Percentiles rank a stretch among this genome's conserved stretches.
Conservation (phyloP, 345 rosid species). For the Pugionium cornutum region DNA sequence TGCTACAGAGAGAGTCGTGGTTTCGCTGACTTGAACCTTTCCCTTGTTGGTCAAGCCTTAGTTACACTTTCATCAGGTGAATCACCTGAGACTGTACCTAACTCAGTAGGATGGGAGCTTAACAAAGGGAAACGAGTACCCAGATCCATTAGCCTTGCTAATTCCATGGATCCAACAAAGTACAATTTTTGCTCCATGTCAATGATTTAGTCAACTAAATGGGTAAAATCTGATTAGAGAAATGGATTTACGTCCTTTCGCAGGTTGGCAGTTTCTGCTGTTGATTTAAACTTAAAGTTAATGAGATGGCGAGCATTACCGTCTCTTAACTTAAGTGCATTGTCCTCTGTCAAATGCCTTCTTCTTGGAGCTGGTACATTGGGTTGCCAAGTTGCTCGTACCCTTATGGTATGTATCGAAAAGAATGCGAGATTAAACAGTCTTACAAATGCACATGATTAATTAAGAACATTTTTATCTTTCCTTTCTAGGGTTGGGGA, state of each 20-base stretch:
- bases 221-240: conserved; percentile 14
- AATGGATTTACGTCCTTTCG: conserved; percentile 20
- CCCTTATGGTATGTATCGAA: conserved; percentile 69
- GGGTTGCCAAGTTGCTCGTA: conserved; percentile 97
- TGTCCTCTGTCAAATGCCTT: conserved; percentile 83
- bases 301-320: conserved; percentile 99
- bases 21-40: conserved; percentile 74
- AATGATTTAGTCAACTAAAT: conserved; percentile 12
- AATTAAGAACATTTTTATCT: conserved; percentile 18
- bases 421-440: conserved; percentile 3
- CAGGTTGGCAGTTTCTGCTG: conserved; percentile 90
- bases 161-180: conserved; percentile 93
- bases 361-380: conserved; percentile 97
- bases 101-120: conserved; percentile 90
- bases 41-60: conserved; percentile 81
- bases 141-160: conserved; percentile 76
- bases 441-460: conserved; percentile 16
- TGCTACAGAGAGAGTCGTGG: conserved; percentile 94
- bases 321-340: conserved; percentile 67
- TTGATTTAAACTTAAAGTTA: conserved; percentile 89
- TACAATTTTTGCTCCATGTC: conserved; percentile 29
- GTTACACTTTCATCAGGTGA: conserved; percentile 66
- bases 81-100: conserved; percentile 52
- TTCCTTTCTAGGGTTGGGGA: conserved; percentile 78
- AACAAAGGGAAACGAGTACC: conserved; percentile 60